Evolutionary conservation across 2,329 filamentous ascomycete species (phyloP), one percentile per base, ranked within the genome.

Genomic region (Cordyceps pruinosa): DNA sequence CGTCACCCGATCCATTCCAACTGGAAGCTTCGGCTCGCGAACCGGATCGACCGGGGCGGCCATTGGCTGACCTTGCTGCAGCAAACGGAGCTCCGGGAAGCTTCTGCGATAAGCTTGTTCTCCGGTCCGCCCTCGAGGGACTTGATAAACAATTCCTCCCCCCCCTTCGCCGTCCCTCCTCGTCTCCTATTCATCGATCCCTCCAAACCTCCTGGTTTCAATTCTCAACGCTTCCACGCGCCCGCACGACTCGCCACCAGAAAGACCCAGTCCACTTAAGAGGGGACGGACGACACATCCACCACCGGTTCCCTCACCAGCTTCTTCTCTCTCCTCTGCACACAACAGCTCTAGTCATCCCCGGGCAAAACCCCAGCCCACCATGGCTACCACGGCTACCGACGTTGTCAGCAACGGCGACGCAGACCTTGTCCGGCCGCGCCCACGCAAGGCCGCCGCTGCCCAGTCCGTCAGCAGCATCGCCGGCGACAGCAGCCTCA

Each of bases 401-500:
- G 67, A 70, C 52, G 59, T 65, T 57, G 47, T 64, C 39, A 61
- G 60, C 37, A 59, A 71, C 54, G 77, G 78, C 53, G 68, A 76
- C 59, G 70, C 79, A 30, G 53, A 49, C 37, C 9, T 34, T 54
- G 64, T 79, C 56, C 77, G 78, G 6, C 77, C 79, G 17, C 73
- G 79, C 10, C 75, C 77, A 25, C 74, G 76, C 60, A 81, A 80
- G 61, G 74, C 70, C 73, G 3, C 46, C 15, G 21, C 21, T 32
- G 28, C 34, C 6, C 42, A 4, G 10, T 74, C 53, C 66, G 76
- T 45, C 75, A 73, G 60, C 71, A 69, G 47, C 66, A 66, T 73
- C 10, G 63, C 67, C 21, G 65, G 70, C n/a, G 65, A 58, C 56
- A 69, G 74, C 55, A 70, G 68, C 52, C 64, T 70, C 17, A 68